Evolutionary conservation across 2,329 filamentous ascomycete species (phyloP), one percentile per base, ranked within the genome.

Genomic region (Penicillium griseofulvum): DNA sequence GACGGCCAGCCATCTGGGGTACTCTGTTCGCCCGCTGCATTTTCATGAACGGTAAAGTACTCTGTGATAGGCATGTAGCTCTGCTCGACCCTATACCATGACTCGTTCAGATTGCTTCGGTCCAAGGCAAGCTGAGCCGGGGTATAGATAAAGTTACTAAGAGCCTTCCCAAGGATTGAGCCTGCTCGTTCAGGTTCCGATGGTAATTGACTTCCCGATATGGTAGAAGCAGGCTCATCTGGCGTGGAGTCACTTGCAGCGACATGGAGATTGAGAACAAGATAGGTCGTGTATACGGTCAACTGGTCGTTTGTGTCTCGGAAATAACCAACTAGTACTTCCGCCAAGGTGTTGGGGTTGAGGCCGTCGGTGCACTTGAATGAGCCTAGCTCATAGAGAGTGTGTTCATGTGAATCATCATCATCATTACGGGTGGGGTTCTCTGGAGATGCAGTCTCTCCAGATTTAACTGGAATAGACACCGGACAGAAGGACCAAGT

Each of bases 1-100:
- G 79, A 81, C 0, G 86, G 86, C 86, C 86, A 88, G 11, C 86
- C 86, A 69, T 85, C 78, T 0, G 75, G 65, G 0, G 84, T 87
- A 19, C 75, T 76, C 34, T 72, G 71, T n/a, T 54, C 60, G 17
- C 76, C 73, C 3, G 70, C 61, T 11, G 62, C 45, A 38, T 73
- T 62, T 28, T 69, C 64, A 9, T 77, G 65, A 1, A 75, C 73
- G 6, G 72, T 72, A 55, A 83, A 85, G 62, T 86, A 88, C 24
- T 78, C 76, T 3, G 70, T 60, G 19, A 80, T 73, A 1, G 83
- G 82, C 36, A 74, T 72, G 48, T 78, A 76, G 45, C 56, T 66
- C 31, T 64, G 69, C 17, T 65, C 56, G 16, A 76, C 73, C 8
- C 73, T 67, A 60, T 80, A 84, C 86, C 86, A 88, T 1, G 81